Base-by-base conservation (phyloP, 2,329 filamentous ascomycete genomes). In the Elsinoe fawcettii region DNA sequence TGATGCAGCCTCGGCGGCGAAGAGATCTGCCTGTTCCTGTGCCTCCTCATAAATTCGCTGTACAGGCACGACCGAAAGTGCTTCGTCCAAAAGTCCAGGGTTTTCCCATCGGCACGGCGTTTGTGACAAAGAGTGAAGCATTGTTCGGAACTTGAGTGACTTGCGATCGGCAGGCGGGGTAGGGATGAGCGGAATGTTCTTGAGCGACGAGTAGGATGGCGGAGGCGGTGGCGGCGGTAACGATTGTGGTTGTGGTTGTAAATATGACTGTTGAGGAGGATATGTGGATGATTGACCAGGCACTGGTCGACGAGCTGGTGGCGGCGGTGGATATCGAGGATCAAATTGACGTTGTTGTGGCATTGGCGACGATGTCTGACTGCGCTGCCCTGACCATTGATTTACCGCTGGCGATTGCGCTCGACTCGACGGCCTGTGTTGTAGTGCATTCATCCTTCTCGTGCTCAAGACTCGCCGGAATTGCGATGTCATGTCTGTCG, bases 101-200 rank as follows among this genome's bases (percentile, higher is more conserved):
- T 99, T 97, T 73, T 99, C 93, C 75, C 95, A 99, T 70, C 92
- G 93, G 18, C 86, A 87, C 16, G 93, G 93, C 46, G 90, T 96
- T 59, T 87, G 80, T 14, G 92, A 96, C 18, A 97, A 75, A 18
- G 88, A 90, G 63, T 95, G 81, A 44, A 97, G 80, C 60, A 95
- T 81, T 72, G 87, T 95, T 61, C 73, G 72, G 67, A 79, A 78
- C 54, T 75, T 74, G 37, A 77, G 63, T 11, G 74, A 76, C 56
- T 74, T 74, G 51, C 70, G 66, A 62, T 79, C 76, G 44, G 67
- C 69, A 5, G 93, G 92, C 22, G 90, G 80, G 11, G 86, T 85
- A 2, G 93, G 91, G 54, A 86, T 76, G 61, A 86, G 80, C 27
- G 87, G 86, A 55, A 87, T 76, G 67, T 82, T 84, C 64, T 79